Base-by-base conservation (phyloP, 345 rosid genomes). In the Hypericum perforatum region DNA sequence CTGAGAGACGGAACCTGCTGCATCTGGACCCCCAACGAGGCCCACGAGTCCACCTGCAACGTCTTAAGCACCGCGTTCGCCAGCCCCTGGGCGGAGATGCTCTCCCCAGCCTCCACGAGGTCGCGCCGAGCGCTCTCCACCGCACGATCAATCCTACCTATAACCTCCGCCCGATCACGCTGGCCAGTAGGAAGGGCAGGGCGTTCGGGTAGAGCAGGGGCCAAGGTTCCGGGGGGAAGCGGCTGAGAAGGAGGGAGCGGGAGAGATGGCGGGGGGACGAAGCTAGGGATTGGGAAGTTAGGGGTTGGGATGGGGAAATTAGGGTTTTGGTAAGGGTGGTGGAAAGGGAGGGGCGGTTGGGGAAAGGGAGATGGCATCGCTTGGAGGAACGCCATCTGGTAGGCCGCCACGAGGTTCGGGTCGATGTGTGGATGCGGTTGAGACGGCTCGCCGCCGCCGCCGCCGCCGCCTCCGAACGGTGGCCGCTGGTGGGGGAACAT, bases 41-140 rank as follows among this genome's bases (percentile, higher is more conserved):
- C 79, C 96, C 96, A 85, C 32, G 95, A 79, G 53, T 83, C 82
- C 41, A 66, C 82, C 65, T 64, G 67, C 59, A 85, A 70, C 4
- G 53, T 50, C 55, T 52, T 37, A 22, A 82, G 61, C 57, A 62
- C 89, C 3, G 71, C 66, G 63, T 68, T 61, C 10, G 80, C 74
- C 47, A 83, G 82, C 66, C 78, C 74, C 79, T 85, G 83, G 0
- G 94, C 59, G 12, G 86, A 75, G 50, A 83, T 86, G 42, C 73
- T 69, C 64, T 78, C 82, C 13, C 78, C 74, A 0, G 88, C 74
- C 5, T 70, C 77, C 37, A 77, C 16, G 29, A 77, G 29, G 14
- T 64, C 60, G 3, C 56, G 53, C 63, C 88, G 71, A 7, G 83
- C 80, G 66, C 62, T 63, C 10, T 14, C 60, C 13, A 77, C 86